Evolutionary conservation across 2,329 filamentous ascomycete genomes (phyloP).

Genomic region (Claviceps humidiphila): DNA sequence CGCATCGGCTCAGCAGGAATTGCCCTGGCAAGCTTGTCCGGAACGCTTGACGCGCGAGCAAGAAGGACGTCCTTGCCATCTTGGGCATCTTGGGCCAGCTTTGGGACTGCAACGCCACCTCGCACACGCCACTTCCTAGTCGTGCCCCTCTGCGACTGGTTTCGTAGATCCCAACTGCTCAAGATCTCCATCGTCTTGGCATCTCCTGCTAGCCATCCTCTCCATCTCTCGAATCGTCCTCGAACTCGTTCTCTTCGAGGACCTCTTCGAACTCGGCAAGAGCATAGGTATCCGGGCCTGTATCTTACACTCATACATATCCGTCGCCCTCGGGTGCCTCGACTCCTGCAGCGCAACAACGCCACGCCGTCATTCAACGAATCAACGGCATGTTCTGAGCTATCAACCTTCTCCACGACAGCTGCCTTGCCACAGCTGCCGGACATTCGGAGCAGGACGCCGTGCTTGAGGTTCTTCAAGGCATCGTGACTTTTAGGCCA

Average conservation of each 20-base stretch:
- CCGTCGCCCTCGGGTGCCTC: background rate
- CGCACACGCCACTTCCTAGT: background rate
- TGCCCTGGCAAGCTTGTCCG: no score
- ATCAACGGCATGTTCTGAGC: conserved; percentile 2
- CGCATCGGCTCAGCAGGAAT: no score
- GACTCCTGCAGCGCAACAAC: background rate
- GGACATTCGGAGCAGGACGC: background rate
- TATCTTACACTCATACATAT: no score
- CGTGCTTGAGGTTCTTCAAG: background rate
- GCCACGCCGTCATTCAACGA: conserved; percentile 4
- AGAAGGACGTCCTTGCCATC: no score
- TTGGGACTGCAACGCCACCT: background rate
- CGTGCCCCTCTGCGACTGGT: no score
- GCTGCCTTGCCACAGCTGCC: background rate
- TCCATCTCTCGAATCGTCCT: no score
- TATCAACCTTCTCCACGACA: conserved; percentile 1
- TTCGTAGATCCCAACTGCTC: background rate
- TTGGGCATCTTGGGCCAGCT: no score
- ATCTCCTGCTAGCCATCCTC: no score
- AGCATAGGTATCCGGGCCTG: no score
- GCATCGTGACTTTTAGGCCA: conserved; percentile 5
- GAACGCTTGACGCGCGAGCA: no score
- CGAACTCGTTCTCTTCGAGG: no score
- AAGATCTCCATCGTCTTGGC: background rate
- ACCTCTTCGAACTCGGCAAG: no score